Base-by-base conservation (phyloP, 495 filamentous ascomycete genomes). In the Penicillium malachiteum region DNA sequence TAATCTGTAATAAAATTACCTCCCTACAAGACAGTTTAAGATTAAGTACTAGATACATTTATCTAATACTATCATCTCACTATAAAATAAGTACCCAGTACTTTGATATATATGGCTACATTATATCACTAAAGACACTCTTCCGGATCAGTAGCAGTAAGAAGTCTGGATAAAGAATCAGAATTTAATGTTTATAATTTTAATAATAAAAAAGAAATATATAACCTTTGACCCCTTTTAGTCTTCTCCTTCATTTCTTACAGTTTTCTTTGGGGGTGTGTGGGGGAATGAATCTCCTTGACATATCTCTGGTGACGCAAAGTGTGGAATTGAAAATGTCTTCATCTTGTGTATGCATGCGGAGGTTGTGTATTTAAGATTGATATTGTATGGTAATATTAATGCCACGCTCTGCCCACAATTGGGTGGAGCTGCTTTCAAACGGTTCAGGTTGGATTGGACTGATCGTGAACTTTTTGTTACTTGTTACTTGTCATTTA, bases 351-450 rank as follows among this genome's bases (percentile, higher is more conserved):
- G 32, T 55, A 55, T 52, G 52, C 35, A 55, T 55, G 48, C 50
- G 32, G 44, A 49, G 56, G 56, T 37, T 54, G 21, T 26, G 21
- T 54, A 31, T 9, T 31, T 11, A 44, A 41, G 16, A 16, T 3
- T 13, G 13, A 34, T 50, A 6, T 38, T 59, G 56, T 54, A 38
- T 35, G 46, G 40, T 42, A 5, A 3, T 1, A n/a, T 40, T 54
- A n/a, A 18, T 21, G 32, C 59, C 59, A 62, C 59, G 10, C 43
- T 7, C 51, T 11, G 4, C 9, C 16, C 12, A 9, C 14, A 7
- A 63, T 63, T 63, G 56, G 56, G 32, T 42, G 39, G 32, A 52
- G 52, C 43, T 49, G 51, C 49, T 59, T 59, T 56, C 44, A 58
- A 58, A 58, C 42, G 26, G 55, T 62, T 58, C 51, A 60, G 30